phyloP scores from a whole-genome alignment of 352 stramenopile species.

The Pythium vanterpoolii region DNA sequence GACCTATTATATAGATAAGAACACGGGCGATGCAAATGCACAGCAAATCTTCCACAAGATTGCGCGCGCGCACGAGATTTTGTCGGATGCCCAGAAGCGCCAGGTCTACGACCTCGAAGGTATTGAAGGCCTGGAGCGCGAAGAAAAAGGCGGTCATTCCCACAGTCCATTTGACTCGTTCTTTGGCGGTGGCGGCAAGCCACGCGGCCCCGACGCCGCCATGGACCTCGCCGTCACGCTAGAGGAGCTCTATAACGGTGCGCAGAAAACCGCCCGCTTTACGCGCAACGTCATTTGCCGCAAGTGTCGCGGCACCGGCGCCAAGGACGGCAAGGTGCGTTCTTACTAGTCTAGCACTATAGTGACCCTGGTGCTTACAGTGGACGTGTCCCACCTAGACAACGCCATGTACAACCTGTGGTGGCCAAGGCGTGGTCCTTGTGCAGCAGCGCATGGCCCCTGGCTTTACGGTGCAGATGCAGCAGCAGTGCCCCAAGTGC shows the following conservation, averaged over 20 bases:
- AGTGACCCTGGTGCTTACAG: not conserved
- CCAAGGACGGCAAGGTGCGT: slow-evolving; percentile 74
- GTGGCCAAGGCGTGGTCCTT: slow-evolving; percentile 65
- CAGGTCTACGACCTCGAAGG: slow-evolving; percentile 93
- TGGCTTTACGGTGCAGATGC: slow-evolving; percentile 90
- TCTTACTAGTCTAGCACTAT: not conserved
- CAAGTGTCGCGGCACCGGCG: slow-evolving; percentile 78
- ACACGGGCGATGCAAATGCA: slow-evolving; percentile 73
- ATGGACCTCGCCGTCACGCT: slow-evolving; percentile 79
- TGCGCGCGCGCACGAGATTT: slow-evolving; percentile 87
- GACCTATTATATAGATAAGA: slow-evolving; percentile 60
- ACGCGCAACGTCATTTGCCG: slow-evolving; percentile 77
- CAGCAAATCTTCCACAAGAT: slow-evolving; percentile 90
- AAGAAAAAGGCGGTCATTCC: slow-evolving; percentile 49
- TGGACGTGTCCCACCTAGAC: slow-evolving; percentile 26
- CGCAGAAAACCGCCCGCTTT: slow-evolving; percentile 69
- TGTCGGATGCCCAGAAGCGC: slow-evolving; percentile 87
- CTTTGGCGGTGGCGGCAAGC: slow-evolving; percentile 71
- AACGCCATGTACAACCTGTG: slow-evolving; percentile 68
- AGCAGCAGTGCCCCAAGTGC: slow-evolving; percentile 79
- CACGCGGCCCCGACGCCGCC: slow-evolving; percentile 64
- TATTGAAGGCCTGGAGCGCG: slow-evolving; percentile 80
- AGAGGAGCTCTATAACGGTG: slow-evolving; percentile 85
- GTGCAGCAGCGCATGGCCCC: slow-evolving; percentile 82
- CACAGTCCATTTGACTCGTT: slow-evolving; percentile 77